phyloP scores from a whole-genome alignment of 192 early-diverging fungal species.

The Coemansia sp. region DNA sequence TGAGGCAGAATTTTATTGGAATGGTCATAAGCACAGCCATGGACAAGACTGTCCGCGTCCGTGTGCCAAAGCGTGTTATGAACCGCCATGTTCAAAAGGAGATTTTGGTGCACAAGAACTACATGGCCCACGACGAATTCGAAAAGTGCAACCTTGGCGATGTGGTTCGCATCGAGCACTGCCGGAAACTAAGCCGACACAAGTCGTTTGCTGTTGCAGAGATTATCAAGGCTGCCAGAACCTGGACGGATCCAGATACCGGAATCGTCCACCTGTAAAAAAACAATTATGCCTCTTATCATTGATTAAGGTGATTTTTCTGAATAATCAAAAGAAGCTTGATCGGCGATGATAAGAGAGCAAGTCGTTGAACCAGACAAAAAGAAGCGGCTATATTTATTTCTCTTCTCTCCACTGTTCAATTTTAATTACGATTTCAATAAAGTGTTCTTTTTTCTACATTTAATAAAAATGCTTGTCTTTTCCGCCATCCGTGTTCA shows the following conservation, averaged over 20 bases:
- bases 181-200: slow-evolving; percentile 80
- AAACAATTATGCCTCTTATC: not conserved
- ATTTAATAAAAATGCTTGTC: slow-evolving; percentile 26
- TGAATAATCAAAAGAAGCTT: slow-evolving; percentile 5
- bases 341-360: too few species aligned
- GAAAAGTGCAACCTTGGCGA: slow-evolving; percentile 84
- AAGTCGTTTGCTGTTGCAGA: slow-evolving; percentile 91
- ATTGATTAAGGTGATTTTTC: too few species aligned
- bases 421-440: not conserved
- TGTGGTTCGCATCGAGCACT: slow-evolving; percentile 89
- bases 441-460: slow-evolving; percentile 3
- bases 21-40: slow-evolving; percentile 86
- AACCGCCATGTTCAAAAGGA: slow-evolving; percentile 72
- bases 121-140: slow-evolving; percentile 84
- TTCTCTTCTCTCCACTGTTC: not conserved
- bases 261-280: slow-evolving; percentile 45
- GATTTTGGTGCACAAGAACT: slow-evolving; percentile 81
- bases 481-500: slow-evolving; percentile 39
- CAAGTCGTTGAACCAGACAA: too few species aligned
- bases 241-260: slow-evolving; percentile 55
- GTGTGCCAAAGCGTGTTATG: slow-evolving; percentile 71
- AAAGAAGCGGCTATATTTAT: too few species aligned
- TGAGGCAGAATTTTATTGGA: slow-evolving; percentile 81
- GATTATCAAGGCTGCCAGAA: slow-evolving; percentile 60
- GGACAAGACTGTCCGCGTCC: slow-evolving; percentile 90